Conservation (phyloP, 352 stramenopile species). For the Phytopythium chamaehyphon region DNA sequence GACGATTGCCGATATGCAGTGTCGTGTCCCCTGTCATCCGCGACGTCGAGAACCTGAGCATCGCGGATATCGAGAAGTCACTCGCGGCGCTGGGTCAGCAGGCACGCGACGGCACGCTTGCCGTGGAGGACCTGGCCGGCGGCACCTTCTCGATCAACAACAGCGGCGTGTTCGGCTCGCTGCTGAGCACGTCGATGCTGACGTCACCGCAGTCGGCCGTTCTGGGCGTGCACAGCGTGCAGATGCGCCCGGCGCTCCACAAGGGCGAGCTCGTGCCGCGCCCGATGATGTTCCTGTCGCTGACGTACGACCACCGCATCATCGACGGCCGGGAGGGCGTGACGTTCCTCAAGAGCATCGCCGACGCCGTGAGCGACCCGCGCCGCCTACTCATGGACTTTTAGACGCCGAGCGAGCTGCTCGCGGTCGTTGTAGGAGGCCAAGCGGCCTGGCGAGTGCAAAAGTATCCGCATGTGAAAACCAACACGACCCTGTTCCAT, state of each 20-base stretch:
- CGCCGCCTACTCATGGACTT: conserved; percentile 88
- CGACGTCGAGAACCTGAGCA: conserved; percentile 95
- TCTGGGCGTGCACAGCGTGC: conserved; percentile 98
- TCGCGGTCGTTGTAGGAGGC: not conserved
- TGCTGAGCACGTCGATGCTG: conserved; percentile 99
- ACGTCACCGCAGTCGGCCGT: conserved; percentile 97
- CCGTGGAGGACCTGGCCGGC: conserved; percentile 88
- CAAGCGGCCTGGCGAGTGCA: too few species aligned
- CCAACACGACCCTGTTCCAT: conserved; percentile 54
- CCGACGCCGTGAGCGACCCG: conserved; percentile 96
- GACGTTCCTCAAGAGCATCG: conserved; percentile 98
- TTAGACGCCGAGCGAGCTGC: conserved; percentile 22
- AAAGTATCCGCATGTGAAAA: too few species aligned
- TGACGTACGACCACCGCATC: conserved; percentile 99
- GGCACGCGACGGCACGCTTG: conserved; percentile 58
- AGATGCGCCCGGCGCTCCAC: conserved; percentile 93
- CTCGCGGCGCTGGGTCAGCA: conserved; percentile 89
- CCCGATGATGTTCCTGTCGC: conserved; percentile 99
- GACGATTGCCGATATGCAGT: conserved; percentile 26
- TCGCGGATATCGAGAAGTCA: conserved; percentile 95
- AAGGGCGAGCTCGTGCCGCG: conserved; percentile 93
- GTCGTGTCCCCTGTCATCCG: conserved; percentile 98
- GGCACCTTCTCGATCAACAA: conserved; percentile 34
- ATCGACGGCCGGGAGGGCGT: conserved; percentile 99
- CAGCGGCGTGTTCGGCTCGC: conserved; percentile 85